A percentile compares a stretch with the other conserved stretches of the same genome.
phyloP scores from a whole-genome alignment of 192 early-diverging fungal species.

The Backusella circina region DNA sequence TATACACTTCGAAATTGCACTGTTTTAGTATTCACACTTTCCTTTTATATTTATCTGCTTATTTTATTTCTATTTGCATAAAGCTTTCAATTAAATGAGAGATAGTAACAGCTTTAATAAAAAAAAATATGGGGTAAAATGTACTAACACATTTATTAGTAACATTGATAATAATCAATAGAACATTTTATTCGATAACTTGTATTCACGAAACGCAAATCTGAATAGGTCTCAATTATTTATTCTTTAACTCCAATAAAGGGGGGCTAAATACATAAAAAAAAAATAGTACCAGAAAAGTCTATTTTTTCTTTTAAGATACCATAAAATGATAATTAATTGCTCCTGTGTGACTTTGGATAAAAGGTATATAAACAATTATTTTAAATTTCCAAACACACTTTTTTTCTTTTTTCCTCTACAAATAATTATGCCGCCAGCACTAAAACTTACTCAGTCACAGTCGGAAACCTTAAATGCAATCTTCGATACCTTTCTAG shows the following conservation, averaged over 20 bases:
- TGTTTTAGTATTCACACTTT: background rate
- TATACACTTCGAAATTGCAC: background rate
- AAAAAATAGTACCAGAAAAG: background rate
- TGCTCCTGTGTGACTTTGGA: background rate
- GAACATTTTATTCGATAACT: no score
- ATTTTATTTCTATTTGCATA: no score
- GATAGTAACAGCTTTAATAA: no score
- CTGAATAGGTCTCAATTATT: background rate
- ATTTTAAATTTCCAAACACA: background rate
- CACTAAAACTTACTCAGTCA: background rate
- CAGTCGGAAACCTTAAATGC: conserved; percentile 39
- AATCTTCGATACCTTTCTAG: conserved; percentile 46
- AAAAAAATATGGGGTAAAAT: no score
- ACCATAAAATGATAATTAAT: background rate
- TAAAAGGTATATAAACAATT: background rate
- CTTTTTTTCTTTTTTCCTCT: background rate
- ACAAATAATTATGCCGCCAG: background rate
- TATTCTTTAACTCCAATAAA: background rate
- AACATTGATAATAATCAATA: background rate
- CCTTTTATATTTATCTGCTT: background rate
- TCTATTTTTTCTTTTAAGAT: no score
- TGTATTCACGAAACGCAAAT: background rate
- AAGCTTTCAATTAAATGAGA: no score
- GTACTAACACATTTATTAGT: background rate
- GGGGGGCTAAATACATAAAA: background rate